These are phyloP conservation scores for Aciculoconidium aculeatum DNA, from an alignment of 805 yeast species.

Conservation along the genomic window DNA sequence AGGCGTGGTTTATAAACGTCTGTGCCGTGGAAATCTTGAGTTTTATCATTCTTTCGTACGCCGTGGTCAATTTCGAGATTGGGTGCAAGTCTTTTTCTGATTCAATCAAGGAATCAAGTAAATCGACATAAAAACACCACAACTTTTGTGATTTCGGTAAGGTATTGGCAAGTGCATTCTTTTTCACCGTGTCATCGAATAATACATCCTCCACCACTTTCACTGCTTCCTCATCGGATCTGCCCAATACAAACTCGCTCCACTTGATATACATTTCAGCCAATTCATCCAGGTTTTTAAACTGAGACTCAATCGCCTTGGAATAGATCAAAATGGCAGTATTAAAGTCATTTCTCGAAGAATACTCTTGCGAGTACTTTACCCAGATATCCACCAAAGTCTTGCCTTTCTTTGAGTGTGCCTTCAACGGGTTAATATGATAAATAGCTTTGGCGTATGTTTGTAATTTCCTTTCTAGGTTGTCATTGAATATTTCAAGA, in stretches of 20 bases:
- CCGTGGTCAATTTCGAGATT: conserved; percentile 13
- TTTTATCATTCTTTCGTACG: conserved; percentile 25
- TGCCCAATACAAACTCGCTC: conserved; percentile 60
- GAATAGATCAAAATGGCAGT: conserved; percentile 60
- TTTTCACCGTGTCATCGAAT: not conserved
- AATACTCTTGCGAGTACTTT: conserved; percentile 60
- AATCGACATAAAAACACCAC: conserved; percentile 72
- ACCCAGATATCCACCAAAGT: conserved; percentile 64
- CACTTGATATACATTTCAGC: conserved; percentile 69
- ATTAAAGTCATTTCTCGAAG: conserved; percentile 44
- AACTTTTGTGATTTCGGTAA: conserved; percentile 51
- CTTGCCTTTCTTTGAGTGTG: conserved; percentile 15
- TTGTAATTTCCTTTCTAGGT: conserved; percentile 32
- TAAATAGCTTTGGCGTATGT: conserved; percentile 63
- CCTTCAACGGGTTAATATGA: conserved; percentile 55
- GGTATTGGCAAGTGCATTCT: conserved; percentile 1
- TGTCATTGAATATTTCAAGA: conserved; percentile 35
- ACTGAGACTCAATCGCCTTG: conserved; percentile 69
- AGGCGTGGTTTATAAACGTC: conserved; percentile 61
- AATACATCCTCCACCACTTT: conserved; percentile 26
- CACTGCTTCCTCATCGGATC: conserved; percentile 36
- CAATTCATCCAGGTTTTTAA: conserved; percentile 53
- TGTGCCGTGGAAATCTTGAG: conserved; percentile 66
- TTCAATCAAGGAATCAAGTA: conserved; percentile 53
- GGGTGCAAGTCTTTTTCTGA: conserved; percentile 19